These are phyloP conservation scores for Podospora didyma DNA, from an alignment of 495 filamentous ascomycete genomes.

Conservation along the genomic window DNA sequence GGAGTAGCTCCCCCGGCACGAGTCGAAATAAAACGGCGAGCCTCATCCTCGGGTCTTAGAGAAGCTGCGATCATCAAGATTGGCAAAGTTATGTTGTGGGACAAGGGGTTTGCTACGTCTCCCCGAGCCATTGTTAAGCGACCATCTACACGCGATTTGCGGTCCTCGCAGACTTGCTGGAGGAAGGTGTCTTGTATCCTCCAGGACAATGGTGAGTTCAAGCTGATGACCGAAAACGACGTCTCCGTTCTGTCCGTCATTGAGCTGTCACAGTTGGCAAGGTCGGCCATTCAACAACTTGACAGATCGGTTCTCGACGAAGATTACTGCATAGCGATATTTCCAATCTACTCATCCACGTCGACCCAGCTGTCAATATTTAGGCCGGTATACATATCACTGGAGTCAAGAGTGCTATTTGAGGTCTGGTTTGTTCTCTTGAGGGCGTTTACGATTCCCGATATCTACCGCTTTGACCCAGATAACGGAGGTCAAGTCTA, in stretches of 20 bases:
- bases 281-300: constrained; percentile 84
- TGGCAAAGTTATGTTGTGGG: constrained; percentile 89
- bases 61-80: constrained; percentile 94
- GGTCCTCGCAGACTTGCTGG: constrained; percentile 55
- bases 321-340: constrained; percentile 92
- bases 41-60: constrained; percentile 55
- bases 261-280: constrained; percentile 82
- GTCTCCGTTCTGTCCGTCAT: constrained; percentile 73
- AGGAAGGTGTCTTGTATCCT: constrained; percentile 86
- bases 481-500: constrained; percentile 32
- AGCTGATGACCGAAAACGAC: constrained; percentile 80
- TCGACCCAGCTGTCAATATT: constrained; percentile 60
- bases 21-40: constrained; percentile 68
- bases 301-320: constrained; percentile 90
- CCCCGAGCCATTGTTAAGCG: constrained; percentile 49
- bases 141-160: constrained; percentile 43
- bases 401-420: constrained; percentile 84
- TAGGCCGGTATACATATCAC: constrained; percentile 74
- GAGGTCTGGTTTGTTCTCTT: constrained; percentile 97
- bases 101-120: constrained; percentile 56
- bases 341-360: constrained; percentile 68
- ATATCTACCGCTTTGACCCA: constrained; percentile 66
- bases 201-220: constrained; percentile 92
- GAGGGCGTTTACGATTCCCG: constrained; percentile 88
- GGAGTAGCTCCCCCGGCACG: constrained; percentile 17